Conservation (phyloP, 345 rosid genomes). For the Syzygium grande region DNA sequence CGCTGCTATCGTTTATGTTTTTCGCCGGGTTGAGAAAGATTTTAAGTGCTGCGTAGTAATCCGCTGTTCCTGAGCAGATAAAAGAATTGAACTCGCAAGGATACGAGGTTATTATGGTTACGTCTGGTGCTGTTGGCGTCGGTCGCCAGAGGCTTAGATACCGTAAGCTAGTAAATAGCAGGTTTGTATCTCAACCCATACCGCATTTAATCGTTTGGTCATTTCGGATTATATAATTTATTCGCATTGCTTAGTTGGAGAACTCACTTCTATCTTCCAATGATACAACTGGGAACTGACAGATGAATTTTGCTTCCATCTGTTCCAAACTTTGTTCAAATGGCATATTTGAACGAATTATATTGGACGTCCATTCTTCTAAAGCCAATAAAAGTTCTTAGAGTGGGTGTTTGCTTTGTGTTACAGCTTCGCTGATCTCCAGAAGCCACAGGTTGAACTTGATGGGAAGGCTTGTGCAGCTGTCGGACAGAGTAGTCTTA, state of each 20-base stretch:
- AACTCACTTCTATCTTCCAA: neutral
- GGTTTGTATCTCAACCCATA: constrained; percentile 28
- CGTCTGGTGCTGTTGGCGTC: constrained; percentile 95
- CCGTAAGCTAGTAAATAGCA: constrained; percentile 83
- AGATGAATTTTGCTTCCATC: neutral
- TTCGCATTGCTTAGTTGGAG: neutral
- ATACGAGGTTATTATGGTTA: constrained; percentile 79
- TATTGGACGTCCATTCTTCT: neutral
- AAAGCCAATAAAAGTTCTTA: neutral
- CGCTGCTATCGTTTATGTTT: neutral
- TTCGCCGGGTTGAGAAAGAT: neutral
- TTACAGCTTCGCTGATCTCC: constrained; percentile 88
- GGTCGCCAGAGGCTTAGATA: constrained; percentile 97
- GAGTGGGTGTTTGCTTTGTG: neutral
- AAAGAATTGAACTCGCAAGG: constrained; percentile 80
- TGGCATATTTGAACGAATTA: neutral
- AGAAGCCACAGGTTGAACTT: constrained; percentile 82
- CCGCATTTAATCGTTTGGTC: neutral
- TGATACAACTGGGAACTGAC: neutral
- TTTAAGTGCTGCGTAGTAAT: neutral
- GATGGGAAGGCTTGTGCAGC: constrained; percentile 99
- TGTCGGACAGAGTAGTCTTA: constrained; percentile 95
- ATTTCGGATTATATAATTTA: neutral
- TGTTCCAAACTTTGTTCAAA: neutral
- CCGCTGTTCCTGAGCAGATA: constrained; percentile 5